These are phyloP conservation scores for Haplographium delicatum DNA, from an alignment of 495 filamentous ascomycete species.

Conservation along the genomic window DNA sequence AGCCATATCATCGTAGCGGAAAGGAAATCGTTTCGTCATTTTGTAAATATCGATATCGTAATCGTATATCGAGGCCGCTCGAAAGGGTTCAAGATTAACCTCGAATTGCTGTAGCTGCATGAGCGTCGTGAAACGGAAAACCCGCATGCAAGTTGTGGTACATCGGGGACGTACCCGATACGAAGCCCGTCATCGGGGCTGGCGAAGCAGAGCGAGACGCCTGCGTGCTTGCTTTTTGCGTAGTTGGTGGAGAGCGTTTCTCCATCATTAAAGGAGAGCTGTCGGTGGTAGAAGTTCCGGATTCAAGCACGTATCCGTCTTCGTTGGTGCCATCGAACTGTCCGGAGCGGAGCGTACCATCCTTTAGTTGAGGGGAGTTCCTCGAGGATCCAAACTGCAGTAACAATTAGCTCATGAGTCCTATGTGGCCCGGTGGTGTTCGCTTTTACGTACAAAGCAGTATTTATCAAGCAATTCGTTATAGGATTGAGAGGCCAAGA, in stretches of 20 bases:
- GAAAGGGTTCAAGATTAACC: slow-evolving; percentile 16
- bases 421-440: slow-evolving; percentile 21
- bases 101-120: slow-evolving; percentile 28
- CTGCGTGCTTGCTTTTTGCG: slow-evolving; percentile 9
- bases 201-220: slow-evolving; percentile 24
- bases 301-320: slow-evolving; percentile 22
- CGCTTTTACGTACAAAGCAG: slow-evolving; percentile 84
- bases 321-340: slow-evolving; percentile 25
- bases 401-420: slow-evolving; percentile 19
- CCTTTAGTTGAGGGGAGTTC: slow-evolving; percentile 25
- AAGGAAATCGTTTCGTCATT: slow-evolving; percentile 16
- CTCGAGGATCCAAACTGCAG: slow-evolving; percentile 28
- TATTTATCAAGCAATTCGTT: slow-evolving; percentile 95
- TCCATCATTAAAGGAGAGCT: slow-evolving; percentile 23
- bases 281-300: slow-evolving; percentile 11
- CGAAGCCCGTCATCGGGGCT: slow-evolving; percentile 28
- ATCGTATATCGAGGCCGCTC: too few relatives aligned
- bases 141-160: slow-evolving; percentile 25
- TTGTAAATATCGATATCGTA: too few relatives aligned
- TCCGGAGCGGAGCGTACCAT: slow-evolving; percentile 23
- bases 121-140: slow-evolving; percentile 27
- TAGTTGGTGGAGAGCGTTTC: slow-evolving; percentile 19
- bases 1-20: slow-evolving; percentile 5
- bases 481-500: slow-evolving; percentile 77
- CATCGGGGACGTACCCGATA: slow-evolving; percentile 29